phyloP scores from a whole-genome alignment of 1,284 basidiomycete genomes.

The Ustilago nuda region DNA sequence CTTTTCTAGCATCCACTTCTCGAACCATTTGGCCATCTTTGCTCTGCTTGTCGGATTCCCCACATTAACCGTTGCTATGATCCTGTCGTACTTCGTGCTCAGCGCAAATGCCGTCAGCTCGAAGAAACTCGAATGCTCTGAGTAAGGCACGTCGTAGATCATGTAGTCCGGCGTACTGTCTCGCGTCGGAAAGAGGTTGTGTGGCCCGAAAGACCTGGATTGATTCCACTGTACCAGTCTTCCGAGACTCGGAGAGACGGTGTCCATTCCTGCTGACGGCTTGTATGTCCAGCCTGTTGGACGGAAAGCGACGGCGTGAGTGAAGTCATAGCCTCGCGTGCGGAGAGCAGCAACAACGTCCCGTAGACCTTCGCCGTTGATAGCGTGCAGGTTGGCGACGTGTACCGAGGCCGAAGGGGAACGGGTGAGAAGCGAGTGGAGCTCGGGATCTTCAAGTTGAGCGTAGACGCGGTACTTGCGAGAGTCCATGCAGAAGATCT shows the following conservation, averaged over 20 bases:
- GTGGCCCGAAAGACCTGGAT: conserved; percentile 76
- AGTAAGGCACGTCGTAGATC: conserved; percentile 88
- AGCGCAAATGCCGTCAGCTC: conserved; percentile 85
- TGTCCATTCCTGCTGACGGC: conserved; percentile 77
- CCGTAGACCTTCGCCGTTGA: conserved; percentile 82
- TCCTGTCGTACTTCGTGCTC: conserved; percentile 80
- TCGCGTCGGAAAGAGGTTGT: conserved; percentile 78
- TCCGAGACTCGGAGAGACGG: conserved; percentile 41
- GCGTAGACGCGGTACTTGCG: conserved; percentile 64
- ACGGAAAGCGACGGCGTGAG: conserved; percentile 82
- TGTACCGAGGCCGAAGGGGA: conserved; percentile 86
- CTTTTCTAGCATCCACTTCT: conserved; percentile 61
- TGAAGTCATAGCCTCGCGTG: conserved; percentile 80
- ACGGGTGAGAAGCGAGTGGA: conserved; percentile 81
- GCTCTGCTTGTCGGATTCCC: conserved; percentile 76
- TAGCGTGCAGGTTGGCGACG: conserved; percentile 81
- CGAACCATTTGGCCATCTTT: conserved; percentile 65
- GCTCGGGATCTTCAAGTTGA: conserved; percentile 73
- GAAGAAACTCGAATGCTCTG: conserved; percentile 80
- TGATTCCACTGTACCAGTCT: conserved; percentile 75
- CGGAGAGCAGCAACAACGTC: conserved; percentile 76
- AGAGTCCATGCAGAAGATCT: conserved; percentile 85
- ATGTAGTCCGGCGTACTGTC: conserved; percentile 79
- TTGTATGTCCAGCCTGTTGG: conserved; percentile 94
- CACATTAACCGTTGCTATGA: conserved; percentile 96